Conservation (phyloP, 2,329 filamentous ascomycete species). For the Colletotrichum siamense region DNA sequence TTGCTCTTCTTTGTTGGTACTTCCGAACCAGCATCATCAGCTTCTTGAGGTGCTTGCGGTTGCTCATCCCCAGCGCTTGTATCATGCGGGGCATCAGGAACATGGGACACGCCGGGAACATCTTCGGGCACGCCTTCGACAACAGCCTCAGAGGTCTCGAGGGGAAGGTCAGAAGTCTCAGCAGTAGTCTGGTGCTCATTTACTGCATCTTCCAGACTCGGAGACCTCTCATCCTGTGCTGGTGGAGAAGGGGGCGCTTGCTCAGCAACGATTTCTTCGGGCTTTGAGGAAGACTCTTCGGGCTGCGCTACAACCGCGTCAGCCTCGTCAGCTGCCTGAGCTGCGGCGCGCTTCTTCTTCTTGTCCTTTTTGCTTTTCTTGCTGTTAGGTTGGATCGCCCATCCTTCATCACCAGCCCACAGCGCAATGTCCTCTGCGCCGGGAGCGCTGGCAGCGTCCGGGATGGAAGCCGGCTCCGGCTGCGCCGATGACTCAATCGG, state of each 20-base stretch:
- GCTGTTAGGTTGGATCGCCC: slow-evolving; percentile 18
- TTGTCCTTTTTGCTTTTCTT: slow-evolving; percentile 28
- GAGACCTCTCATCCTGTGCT: background rate
- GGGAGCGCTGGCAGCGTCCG: background rate
- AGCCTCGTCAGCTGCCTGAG: background rate
- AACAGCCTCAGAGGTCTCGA: background rate
- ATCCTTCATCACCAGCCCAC: slow-evolving; percentile 13
- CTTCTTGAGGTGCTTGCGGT: background rate
- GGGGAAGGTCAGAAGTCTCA: background rate
- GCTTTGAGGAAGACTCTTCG: background rate
- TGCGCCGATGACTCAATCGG: background rate
- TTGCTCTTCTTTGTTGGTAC: slow-evolving; percentile 21
- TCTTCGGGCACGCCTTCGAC: background rate
- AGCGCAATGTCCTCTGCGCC: background rate
- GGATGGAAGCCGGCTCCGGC: background rate
- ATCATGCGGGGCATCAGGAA: background rate
- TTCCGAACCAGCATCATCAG: slow-evolving; percentile 1
- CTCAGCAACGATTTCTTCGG: background rate
- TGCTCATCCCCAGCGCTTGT: background rate
- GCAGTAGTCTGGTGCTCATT: background rate
- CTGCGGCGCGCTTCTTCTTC: slow-evolving; percentile 19
- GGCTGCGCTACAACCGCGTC: background rate
- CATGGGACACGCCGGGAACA: background rate
- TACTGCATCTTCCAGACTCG: background rate
- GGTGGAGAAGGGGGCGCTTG: background rate